Evolutionary conservation across 1,284 basidiomycete species (phyloP), one percentile per base, ranked within the genome.

Genomic region (Schizophyllum commune): DNA sequence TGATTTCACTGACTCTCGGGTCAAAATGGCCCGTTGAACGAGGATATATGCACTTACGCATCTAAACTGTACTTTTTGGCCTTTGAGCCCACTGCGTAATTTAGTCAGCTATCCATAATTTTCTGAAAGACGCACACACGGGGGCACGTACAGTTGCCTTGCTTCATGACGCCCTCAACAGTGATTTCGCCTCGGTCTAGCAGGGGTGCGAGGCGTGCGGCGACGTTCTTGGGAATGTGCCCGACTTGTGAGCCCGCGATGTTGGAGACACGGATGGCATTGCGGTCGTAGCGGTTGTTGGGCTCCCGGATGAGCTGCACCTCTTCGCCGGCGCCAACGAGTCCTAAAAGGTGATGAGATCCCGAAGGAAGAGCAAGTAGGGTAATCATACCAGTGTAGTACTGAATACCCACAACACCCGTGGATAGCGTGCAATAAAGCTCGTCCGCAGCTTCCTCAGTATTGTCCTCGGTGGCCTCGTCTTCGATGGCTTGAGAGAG

Each of bases 201-300:
- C 32, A 94, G 76, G 0, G 88, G 85, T 1, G 91, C 82, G 13
- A 94, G 75, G 64, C 81, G 82, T 0, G 72, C 63, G 0, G 84
- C 89, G 8, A 88, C 79, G n/a, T 73, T 71, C 52, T 82, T 79
- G 1, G 90, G 87, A 47, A 94, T 71, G 71, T 94, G 92, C 3
- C 92, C 92, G 4, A 94, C 90, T 78, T 93, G 91, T 15, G 73
- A 74, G 0, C 80, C 76, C 0, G 79, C 76, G 33, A 92, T 92
- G 67, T 94, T 94, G 68, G 83, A 78, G 9, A 94, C 91, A 75
- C 89, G 83, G 32, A 92, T 88, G 1, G 88, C 87, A 71, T 91
- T 91, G 22, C 86, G 72, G 66, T 94, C 92, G 66, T 85, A 89
- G 62, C 61, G 65, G 69, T 94, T 94, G 0, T 72, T 62, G 0